phyloP scores from a whole-genome alignment of 2,329 filamentous ascomycete genomes.

The Colletotrichum melonis region DNA sequence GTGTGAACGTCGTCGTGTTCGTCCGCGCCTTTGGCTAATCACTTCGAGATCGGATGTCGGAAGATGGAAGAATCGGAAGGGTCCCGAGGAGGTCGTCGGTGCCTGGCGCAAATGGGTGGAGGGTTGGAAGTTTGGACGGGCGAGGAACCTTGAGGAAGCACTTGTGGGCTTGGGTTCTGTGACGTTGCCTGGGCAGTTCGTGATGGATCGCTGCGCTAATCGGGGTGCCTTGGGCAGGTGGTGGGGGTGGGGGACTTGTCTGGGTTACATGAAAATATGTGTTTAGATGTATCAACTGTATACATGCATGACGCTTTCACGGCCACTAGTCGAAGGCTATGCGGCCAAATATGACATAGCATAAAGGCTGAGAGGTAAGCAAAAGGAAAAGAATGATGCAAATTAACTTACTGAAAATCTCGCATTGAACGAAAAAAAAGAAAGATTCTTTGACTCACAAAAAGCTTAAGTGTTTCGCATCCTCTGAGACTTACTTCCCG shows the following conservation, averaged over 20 bases:
- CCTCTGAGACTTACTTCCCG: neutral
- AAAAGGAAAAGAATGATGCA: no score
- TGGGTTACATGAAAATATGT: neutral
- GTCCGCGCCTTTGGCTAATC: neutral
- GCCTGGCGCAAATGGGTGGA: conserved; percentile 10
- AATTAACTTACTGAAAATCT: no score
- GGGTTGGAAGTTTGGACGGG: conserved; percentile 2
- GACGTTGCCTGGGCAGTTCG: conserved; percentile 35
- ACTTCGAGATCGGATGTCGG: neutral
- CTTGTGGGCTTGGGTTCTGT: conserved; percentile 29
- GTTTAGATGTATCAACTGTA: neutral
- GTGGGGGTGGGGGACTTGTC: conserved; percentile 28
- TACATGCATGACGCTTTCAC: neutral
- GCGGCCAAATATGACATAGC: neutral
- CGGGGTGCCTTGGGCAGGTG: conserved; percentile 22
- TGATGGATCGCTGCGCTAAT: conserved; percentile 28
- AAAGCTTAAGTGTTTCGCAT: neutral
- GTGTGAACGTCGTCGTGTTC: conserved; percentile 6
- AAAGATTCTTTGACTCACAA: no score
- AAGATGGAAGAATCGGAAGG: conserved; percentile 10
- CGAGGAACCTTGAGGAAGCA: conserved; percentile 8
- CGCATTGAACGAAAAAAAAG: no score
- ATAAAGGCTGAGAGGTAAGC: no score
- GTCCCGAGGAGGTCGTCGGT: conserved; percentile 21
- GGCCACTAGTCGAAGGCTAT: neutral